phyloP scores from a whole-genome alignment of 1,139 yeast genomes.

The Eremothecium gossypii region DNA sequence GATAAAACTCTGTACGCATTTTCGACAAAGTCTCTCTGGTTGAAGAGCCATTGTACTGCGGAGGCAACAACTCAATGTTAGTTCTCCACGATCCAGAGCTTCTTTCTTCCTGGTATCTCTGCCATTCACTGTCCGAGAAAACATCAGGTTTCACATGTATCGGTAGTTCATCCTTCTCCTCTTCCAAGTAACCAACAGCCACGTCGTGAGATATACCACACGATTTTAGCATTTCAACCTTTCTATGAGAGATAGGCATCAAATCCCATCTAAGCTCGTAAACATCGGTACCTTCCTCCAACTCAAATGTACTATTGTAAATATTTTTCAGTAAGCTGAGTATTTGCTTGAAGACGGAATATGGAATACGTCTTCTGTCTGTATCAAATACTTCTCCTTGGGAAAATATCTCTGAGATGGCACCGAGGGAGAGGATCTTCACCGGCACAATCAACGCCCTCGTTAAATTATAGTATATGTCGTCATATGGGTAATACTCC shows the following conservation, averaged over 20 bases:
- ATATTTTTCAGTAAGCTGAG: constrained; percentile 23
- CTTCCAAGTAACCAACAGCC: constrained; percentile 20
- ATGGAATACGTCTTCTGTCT: constrained; percentile 21
- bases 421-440: constrained; percentile 18
- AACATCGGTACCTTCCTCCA: constrained; percentile 31
- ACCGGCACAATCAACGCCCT: constrained; percentile 18
- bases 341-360: constrained; percentile 27
- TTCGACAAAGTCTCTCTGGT: constrained; percentile 36
- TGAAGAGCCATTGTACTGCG: constrained; percentile 31
- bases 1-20: constrained; percentile 29
- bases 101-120: constrained; percentile 9
- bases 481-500: constrained; percentile 19
- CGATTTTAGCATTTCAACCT: constrained; percentile 15
- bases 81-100: constrained; percentile 11
- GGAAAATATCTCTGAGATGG: constrained; percentile 17
- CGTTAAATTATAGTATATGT: constrained; percentile 21
- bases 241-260: constrained; percentile 21
- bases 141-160: constrained; percentile 15
- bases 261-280: constrained; percentile 38
- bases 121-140: constrained; percentile 18
- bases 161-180: constrained; percentile 19
- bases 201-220: constrained; percentile 20
- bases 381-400: constrained; percentile 15
- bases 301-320: constrained; percentile 14
- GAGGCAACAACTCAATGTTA: constrained; percentile 11